These are phyloP conservation scores for Globisporangium camurandrum DNA, from an alignment of 352 stramenopile species.

Conservation along the genomic window DNA sequence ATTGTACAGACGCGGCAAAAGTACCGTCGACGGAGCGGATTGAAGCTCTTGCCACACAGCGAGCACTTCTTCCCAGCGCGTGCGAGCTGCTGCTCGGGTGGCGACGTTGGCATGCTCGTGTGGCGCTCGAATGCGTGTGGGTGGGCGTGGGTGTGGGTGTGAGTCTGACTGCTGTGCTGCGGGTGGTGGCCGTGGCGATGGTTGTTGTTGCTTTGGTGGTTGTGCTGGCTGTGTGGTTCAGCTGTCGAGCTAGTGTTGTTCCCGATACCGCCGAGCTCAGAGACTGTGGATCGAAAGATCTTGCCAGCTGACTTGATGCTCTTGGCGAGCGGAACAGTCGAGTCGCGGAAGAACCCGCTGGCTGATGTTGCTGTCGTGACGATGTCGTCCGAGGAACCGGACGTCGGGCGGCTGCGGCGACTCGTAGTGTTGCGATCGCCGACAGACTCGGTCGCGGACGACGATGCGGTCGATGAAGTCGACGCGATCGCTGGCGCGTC, in stretches of 20 bases:
- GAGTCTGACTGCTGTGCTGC: constrained; percentile 6
- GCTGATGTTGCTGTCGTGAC: not conserved
- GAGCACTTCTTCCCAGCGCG: constrained; percentile 47
- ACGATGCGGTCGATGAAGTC: not conserved
- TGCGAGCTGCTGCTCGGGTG: constrained; percentile 2
- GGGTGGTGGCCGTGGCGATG: constrained; percentile 14
- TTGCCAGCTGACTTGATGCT: constrained; percentile 11
- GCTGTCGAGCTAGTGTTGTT: not conserved
- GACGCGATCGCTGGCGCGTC: not conserved
- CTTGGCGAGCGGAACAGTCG: constrained; percentile 11
- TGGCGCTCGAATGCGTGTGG: constrained; percentile 1
- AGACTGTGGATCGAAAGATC: constrained; percentile 8
- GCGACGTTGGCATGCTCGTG: not conserved
- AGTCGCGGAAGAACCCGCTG: constrained; percentile 10
- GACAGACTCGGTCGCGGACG: constrained; percentile 3
- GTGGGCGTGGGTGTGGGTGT: not conserved
- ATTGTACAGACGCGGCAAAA: constrained; percentile 55
- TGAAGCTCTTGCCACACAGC: constrained; percentile 78
- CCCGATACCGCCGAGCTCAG: not conserved
- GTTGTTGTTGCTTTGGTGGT: not conserved
- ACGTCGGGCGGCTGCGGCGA: constrained; percentile 3
- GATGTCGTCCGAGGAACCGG: constrained; percentile 8
- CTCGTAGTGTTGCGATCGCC: not conserved
- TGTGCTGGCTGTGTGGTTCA: constrained; percentile 1
- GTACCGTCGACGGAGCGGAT: constrained; percentile 65